Percentiles rank a stretch among this genome's conserved stretches.
Evolutionary conservation across 768 basidiomycete species (phyloP).

Genomic region (Mycena indigotica): DNA sequence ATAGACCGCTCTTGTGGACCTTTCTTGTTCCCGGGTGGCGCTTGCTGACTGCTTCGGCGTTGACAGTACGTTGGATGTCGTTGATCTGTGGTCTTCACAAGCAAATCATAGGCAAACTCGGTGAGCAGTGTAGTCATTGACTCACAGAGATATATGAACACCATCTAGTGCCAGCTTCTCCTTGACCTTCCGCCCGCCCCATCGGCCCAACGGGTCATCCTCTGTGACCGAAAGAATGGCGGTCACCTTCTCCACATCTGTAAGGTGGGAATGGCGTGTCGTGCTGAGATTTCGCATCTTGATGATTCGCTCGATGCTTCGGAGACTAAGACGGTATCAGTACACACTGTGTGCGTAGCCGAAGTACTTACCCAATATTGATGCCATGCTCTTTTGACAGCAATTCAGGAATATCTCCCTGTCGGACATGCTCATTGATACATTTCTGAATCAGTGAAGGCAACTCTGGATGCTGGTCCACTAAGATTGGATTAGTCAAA

Average conservation of each 20-base stretch:
- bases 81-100: conserved; percentile 2
- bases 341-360: background rate
- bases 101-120: background rate
- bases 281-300: background rate
- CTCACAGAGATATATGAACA: conserved; percentile 4
- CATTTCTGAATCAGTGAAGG: background rate
- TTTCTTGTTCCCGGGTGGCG: conserved; percentile 24
- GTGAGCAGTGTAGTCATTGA: background rate
- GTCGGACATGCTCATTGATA: background rate
- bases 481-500: no score
- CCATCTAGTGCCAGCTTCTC: conserved; percentile 1
- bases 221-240: conserved; percentile 1
- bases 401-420: background rate
- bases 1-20: no score
- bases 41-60: background rate
- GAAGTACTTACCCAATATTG: background rate
- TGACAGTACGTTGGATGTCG: background rate
- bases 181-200: conserved; percentile 8
- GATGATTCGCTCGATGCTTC: conserved; percentile 2
- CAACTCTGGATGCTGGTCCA: conserved; percentile 6
- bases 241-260: background rate
- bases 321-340: background rate
- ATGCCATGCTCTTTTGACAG: conserved; percentile 1
- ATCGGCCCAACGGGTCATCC: conserved; percentile 6
- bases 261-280: conserved; percentile 4